These are phyloP conservation scores for Schizopora paradoxa DNA, from an alignment of 1,284 basidiomycete species.

Conservation along the genomic window DNA sequence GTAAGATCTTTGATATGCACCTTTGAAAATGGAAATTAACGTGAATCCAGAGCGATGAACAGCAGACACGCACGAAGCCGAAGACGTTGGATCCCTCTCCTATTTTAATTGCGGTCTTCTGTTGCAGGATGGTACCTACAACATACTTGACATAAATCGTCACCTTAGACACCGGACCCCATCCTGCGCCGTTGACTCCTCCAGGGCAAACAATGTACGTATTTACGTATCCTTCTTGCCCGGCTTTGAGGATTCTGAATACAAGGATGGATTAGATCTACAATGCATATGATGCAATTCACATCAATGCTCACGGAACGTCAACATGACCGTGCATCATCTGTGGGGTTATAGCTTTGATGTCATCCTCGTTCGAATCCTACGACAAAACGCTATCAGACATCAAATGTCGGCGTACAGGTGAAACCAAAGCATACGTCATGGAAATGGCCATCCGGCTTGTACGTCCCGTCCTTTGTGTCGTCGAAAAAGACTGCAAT, in stretches of 20 bases:
- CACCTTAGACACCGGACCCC: conserved; percentile 1
- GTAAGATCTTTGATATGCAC: conserved; percentile 21
- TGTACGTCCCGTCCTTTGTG: conserved; percentile 15
- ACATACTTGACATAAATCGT: not conserved
- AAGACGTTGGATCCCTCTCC: conserved; percentile 21
- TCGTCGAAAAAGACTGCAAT: conserved; percentile 14
- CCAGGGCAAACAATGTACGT: conserved; percentile 11
- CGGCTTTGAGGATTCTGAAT: conserved; percentile 4
- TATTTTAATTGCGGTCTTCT: conserved; percentile 16
- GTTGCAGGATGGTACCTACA: conserved; percentile 1
- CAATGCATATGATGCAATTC: not conserved
- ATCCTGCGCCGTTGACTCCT: not conserved
- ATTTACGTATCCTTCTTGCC: conserved; percentile 5
- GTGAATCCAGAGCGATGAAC: not conserved
- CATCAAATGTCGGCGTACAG: too few species aligned
- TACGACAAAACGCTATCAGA: too few species aligned
- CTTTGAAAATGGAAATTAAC: not conserved
- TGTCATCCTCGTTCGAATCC: conserved; percentile 7
- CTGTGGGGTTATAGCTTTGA: not conserved
- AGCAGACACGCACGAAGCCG: conserved; percentile 13
- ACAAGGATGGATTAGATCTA: not conserved
- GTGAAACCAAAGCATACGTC: too few species aligned
- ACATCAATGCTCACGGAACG: not conserved
- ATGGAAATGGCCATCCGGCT: conserved; percentile 15
- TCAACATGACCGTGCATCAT: conserved; percentile 10